Evolutionary conservation across 225 moss, liverwort and hornwort genomes (phyloP).

Genomic region (Marchantia polymorpha): DNA sequence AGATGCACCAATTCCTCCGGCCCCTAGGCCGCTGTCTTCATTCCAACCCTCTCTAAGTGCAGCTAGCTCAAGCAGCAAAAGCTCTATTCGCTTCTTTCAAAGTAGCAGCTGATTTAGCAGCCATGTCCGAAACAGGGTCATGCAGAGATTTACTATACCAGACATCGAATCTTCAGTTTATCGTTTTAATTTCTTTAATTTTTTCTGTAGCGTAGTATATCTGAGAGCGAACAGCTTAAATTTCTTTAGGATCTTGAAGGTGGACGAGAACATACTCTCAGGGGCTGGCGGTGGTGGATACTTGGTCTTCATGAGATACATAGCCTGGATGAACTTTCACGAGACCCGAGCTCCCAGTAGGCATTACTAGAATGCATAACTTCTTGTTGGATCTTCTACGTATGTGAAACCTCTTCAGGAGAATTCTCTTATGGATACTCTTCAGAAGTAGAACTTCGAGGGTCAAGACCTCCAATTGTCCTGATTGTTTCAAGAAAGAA

Average conservation of each 20-base stretch:
- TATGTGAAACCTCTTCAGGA: neutral
- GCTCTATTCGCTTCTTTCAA: slow-evolving; percentile 1
- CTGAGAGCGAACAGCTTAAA: neutral
- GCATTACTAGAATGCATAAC: neutral
- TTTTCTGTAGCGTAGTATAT: slow-evolving; percentile 1
- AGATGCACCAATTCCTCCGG: slow-evolving; percentile 12
- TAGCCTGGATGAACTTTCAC: neutral
- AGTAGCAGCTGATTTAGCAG: neutral
- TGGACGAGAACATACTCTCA: neutral
- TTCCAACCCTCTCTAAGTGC: slow-evolving; percentile 4
- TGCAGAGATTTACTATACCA: neutral
- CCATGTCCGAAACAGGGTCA: neutral
- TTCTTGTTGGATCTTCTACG: neutral
- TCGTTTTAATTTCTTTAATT: neutral
- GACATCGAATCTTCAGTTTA: neutral
- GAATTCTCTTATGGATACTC: neutral
- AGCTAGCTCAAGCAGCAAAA: slow-evolving; percentile 1
- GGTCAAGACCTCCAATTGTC: slow-evolving; percentile 2
- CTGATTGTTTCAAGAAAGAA: slow-evolving; percentile 7
- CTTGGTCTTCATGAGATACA: neutral
- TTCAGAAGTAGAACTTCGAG: neutral
- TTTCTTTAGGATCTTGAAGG: neutral
- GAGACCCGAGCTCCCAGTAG: neutral
- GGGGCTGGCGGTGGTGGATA: neutral
- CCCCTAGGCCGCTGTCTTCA: slow-evolving; percentile 7